These are phyloP conservation scores for Naganishia albida DNA, from an alignment of 1,284 basidiomycete species.

Conservation along the genomic window DNA sequence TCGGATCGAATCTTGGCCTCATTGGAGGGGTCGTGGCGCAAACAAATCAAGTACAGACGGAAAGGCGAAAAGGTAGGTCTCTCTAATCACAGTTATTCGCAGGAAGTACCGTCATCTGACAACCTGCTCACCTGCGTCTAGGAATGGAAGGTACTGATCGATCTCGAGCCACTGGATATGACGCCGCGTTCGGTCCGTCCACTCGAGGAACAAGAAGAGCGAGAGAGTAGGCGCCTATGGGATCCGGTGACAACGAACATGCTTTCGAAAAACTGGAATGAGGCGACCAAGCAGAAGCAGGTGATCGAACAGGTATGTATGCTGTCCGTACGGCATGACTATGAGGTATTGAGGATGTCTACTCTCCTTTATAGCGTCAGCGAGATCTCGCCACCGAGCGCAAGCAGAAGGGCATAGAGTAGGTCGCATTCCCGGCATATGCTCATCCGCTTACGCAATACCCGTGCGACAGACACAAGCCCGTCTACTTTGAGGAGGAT, in stretches of 20 bases:
- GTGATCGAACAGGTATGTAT: conserved; percentile 71
- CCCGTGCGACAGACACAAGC: conserved; percentile 64
- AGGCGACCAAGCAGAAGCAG: conserved; percentile 85
- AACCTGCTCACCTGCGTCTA: conserved; percentile 33
- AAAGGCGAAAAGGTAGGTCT: conserved; percentile 61
- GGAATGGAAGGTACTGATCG: conserved; percentile 72
- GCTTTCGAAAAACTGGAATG: conserved; percentile 79
- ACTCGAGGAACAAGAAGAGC: conserved; percentile 71
- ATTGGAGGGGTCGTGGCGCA: conserved; percentile 87
- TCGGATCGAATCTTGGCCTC: conserved; percentile 72
- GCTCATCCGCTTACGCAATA: not conserved
- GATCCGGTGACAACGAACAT: conserved; percentile 76
- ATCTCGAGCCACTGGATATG: conserved; percentile 71
- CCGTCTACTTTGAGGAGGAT: conserved; percentile 75
- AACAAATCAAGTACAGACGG: conserved; percentile 75
- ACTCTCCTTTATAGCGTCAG: conserved; percentile 57
- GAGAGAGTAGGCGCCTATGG: conserved; percentile 89
- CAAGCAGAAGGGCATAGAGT: conserved; percentile 75
- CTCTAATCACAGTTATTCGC: conserved; percentile 5
- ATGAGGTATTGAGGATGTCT: too few relatives aligned
- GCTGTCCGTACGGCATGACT: not conserved
- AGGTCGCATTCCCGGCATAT: conserved; percentile 53
- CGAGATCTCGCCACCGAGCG: conserved; percentile 79
- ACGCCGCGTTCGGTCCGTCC: conserved; percentile 84
- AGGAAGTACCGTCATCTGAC: not conserved